Conservation (phyloP, 1,139 yeast species). For the Saccharomyces hybrid region DNA sequence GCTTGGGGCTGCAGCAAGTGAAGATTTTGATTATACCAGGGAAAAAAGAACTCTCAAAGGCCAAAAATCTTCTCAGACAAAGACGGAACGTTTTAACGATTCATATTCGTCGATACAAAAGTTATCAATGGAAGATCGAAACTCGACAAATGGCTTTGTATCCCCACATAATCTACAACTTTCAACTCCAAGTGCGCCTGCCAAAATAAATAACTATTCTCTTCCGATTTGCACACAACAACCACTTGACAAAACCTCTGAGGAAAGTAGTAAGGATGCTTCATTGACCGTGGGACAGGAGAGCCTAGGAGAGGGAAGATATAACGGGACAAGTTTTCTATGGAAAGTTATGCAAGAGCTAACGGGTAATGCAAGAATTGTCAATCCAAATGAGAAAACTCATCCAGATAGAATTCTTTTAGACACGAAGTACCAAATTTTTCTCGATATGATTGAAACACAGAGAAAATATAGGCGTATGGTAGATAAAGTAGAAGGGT, state of each 20-base stretch:
- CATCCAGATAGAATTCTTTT: constrained; percentile 66
- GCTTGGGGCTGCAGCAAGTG: constrained; percentile 79
- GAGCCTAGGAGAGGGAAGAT: constrained; percentile 38
- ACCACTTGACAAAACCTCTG: background rate
- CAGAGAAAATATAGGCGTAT: constrained; percentile 68
- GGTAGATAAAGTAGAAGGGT: constrained; percentile 44
- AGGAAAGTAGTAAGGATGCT: background rate
- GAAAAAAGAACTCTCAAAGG: constrained; percentile 5
- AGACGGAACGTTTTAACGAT: background rate
- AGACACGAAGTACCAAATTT: constrained; percentile 70
- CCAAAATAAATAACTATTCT: background rate
- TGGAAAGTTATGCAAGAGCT: constrained; percentile 84
- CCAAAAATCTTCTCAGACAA: background rate
- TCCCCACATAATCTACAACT: background rate
- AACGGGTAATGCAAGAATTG: constrained; percentile 78
- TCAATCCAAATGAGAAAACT: constrained; percentile 51
- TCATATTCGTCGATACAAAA: background rate
- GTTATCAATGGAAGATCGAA: background rate
- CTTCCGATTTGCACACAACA: background rate
- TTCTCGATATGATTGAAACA: constrained; percentile 76
- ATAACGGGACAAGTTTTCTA: constrained; percentile 28
- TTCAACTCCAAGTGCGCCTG: background rate
- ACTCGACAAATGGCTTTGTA: background rate
- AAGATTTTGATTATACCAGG: constrained; percentile 13
- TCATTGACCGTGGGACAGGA: background rate